Conservation (phyloP, 768 basidiomycete species). For the Polyporus arcularius region DNA sequence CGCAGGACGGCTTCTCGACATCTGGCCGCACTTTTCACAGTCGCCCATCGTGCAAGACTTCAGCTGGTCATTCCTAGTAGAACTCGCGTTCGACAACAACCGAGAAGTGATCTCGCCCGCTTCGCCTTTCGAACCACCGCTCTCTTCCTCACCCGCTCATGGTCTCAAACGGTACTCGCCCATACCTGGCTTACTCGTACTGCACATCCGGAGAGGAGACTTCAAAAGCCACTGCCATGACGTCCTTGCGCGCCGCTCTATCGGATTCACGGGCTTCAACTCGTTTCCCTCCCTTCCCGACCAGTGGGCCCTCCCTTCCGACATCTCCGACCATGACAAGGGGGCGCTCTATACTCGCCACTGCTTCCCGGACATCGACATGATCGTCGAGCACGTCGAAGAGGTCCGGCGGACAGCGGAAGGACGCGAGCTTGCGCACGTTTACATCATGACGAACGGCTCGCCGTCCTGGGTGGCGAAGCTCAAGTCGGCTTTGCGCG, state of each 20-base stretch:
- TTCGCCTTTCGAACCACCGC: constrained; percentile 3
- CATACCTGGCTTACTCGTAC: constrained; percentile 42
- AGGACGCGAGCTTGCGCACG: constrained; percentile 29
- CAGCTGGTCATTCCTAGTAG: constrained; percentile 63
- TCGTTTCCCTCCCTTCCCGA: constrained; percentile 43
- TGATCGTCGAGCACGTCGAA: constrained; percentile 42
- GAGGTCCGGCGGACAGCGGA: constrained; percentile 30
- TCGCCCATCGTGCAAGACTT: constrained; percentile 49
- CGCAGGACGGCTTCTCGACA: constrained; percentile 40
- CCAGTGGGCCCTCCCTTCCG: constrained; percentile 33
- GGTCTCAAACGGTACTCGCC: constrained; percentile 7
- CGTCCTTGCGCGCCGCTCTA: constrained; percentile 33
- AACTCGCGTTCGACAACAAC: constrained; percentile 51
- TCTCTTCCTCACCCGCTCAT: constrained; percentile 1
- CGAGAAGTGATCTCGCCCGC: constrained; percentile 38
- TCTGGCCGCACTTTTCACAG: constrained; percentile 50
- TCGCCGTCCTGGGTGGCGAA: constrained; percentile 39
- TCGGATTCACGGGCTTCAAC: constrained; percentile 47
- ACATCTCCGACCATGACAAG: constrained; percentile 25
- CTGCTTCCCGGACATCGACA: constrained; percentile 43
- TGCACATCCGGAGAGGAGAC: constrained; percentile 55
- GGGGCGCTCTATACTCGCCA: constrained; percentile 35
- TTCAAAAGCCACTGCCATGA: constrained; percentile 43
- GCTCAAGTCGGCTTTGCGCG: constrained; percentile 36
- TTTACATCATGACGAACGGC: constrained; percentile 54